Percentiles rank a stretch among this genome's conserved stretches.
These are phyloP conservation scores for Fusarium stilboides DNA, from an alignment of 2,329 filamentous ascomycete species.

Conservation along the genomic window DNA sequence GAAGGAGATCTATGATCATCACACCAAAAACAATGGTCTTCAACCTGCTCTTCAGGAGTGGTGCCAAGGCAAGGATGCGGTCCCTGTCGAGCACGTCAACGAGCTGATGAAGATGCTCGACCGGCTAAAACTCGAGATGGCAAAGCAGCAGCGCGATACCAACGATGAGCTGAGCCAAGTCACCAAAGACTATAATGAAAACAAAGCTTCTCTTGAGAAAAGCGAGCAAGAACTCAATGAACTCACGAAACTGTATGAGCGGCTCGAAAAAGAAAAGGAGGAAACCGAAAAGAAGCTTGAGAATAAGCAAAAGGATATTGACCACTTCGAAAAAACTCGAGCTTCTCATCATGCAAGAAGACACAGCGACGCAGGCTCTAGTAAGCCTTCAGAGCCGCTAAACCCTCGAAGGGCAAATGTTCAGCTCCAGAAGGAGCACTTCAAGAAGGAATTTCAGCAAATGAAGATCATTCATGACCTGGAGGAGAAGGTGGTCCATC, in stretches of 20 bases:
- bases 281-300: background rate
- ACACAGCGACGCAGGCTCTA: background rate
- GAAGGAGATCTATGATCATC: slow-evolving; percentile 25
- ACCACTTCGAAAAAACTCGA: too few relatives aligned
- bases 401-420: background rate
- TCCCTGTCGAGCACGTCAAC: slow-evolving; percentile 33
- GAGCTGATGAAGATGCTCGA: slow-evolving; percentile 22
- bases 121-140: slow-evolving; percentile 30
- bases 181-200: slow-evolving; percentile 2
- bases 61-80: background rate
- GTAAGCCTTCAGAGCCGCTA: background rate
- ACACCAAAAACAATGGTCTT: slow-evolving; percentile 22
- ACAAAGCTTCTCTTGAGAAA: background rate
- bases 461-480: background rate
- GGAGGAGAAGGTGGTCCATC: background rate
- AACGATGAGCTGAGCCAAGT: background rate
- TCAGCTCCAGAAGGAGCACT: background rate
- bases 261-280: background rate
- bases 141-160: slow-evolving; percentile 7
- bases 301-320: background rate
- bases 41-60: slow-evolving; percentile 29
- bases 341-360: background rate
- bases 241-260: background rate
- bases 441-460: background rate
- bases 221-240: background rate